Evolutionary conservation across 169 alveolate species (phyloP).

Genomic region (Plasmodium coatneyi): DNA sequence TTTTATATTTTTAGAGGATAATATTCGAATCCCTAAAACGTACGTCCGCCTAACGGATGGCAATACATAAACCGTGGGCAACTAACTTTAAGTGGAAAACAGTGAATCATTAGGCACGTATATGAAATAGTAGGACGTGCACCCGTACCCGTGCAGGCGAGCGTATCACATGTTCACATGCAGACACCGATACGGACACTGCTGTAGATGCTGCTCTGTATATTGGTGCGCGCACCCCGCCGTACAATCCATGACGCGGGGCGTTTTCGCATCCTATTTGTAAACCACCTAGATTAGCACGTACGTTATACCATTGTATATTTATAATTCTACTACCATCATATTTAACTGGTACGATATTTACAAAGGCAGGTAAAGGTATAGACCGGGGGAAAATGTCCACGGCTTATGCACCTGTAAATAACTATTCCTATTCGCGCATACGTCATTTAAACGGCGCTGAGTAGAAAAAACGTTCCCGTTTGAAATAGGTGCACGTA

Average conservation of each 20-base stretch:
- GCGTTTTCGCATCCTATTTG: not conserved
- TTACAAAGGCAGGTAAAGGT: not conserved
- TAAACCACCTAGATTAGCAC: not conserved
- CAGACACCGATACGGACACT: not conserved
- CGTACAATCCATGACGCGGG: not conserved
- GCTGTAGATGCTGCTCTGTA: not conserved
- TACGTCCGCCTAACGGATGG: not conserved
- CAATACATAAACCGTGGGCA: not conserved
- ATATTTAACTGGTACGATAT: not conserved
- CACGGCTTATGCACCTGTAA: not conserved
- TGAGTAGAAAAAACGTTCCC: not conserved
- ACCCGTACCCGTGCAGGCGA: not conserved
- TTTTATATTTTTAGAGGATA: not conserved
- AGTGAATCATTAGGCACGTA: not conserved
- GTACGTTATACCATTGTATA: not conserved
- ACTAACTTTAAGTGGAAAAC: not conserved
- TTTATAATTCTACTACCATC: not conserved
- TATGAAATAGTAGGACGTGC: not conserved
- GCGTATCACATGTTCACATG: not conserved
- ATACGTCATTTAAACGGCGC: not conserved
- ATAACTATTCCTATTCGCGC: not conserved
- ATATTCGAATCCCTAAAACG: not conserved
- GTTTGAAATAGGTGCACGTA: not conserved
- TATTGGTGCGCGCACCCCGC: not conserved
- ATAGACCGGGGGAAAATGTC: not conserved